phyloP scores from a whole-genome alignment of 371 early-diverging fungal species.

The Massospora cicadina region DNA sequence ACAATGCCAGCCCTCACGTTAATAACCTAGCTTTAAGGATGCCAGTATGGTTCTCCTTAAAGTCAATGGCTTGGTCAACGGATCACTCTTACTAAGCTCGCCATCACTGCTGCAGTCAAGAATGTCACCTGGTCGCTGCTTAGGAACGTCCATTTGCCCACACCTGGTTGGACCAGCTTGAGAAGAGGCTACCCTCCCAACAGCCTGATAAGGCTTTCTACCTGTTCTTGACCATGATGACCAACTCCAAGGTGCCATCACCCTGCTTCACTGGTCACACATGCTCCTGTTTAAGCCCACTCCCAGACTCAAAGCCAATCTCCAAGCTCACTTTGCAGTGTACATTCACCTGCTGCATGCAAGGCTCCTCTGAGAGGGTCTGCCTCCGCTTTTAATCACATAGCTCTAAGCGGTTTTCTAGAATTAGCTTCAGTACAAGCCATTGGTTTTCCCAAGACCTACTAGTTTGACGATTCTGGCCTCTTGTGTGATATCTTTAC shows the following conservation, averaged over 20 bases:
- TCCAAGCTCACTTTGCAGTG: conserved; percentile 61
- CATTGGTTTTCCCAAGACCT: conserved; percentile 90
- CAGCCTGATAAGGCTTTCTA: conserved; percentile 73
- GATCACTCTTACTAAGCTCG: conserved; percentile 72
- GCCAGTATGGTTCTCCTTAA: conserved; percentile 43
- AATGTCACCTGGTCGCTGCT: conserved; percentile 89
- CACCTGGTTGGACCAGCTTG: conserved; percentile 83
- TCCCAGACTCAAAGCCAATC: conserved; percentile 88
- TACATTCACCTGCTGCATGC: conserved; percentile 33
- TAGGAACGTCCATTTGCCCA: conserved; percentile 93
- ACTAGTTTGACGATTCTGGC: conserved; percentile 96
- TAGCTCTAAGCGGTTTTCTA: conserved; percentile 92
- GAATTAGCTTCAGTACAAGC: conserved; percentile 89
- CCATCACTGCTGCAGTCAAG: conserved; percentile 66
- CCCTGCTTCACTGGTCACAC: conserved; percentile 73
- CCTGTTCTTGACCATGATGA: conserved; percentile 94
- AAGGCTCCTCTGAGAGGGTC: conserved; percentile 70
- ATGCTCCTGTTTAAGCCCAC: conserved; percentile 90
- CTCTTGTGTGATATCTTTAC: conserved; percentile 76
- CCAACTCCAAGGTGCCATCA: conserved; percentile 91
- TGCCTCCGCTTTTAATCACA: conserved; percentile 86
- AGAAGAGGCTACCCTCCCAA: conserved; percentile 79
- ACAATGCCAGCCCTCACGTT: conserved; percentile 89
- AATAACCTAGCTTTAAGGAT: conserved; percentile 68
- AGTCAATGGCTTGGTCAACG: conserved; percentile 98